Conservation (phyloP, 371 early-diverging fungal genomes). For the Circinella umbellata region DNA sequence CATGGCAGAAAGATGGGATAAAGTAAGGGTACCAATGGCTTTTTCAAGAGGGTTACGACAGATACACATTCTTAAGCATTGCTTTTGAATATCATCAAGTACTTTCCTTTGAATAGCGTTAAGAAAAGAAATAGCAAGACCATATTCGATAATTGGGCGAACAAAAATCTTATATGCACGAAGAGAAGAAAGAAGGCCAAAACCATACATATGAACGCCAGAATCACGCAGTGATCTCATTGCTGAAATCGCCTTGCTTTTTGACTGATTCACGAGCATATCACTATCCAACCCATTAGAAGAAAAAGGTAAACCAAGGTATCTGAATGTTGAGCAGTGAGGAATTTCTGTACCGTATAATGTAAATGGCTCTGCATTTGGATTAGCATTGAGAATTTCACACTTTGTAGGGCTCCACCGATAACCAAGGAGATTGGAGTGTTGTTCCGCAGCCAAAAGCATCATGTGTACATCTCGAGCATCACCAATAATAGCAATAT, state of each 20-base stretch:
- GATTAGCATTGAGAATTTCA: conserved; percentile 16
- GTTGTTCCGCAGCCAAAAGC: conserved; percentile 9
- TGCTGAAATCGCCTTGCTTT: conserved; percentile 3
- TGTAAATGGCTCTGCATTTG: not conserved
- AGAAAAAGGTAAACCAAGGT: conserved; percentile 18
- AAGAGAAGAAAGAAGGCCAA: conserved; percentile 11
- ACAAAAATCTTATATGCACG: conserved; percentile 17
- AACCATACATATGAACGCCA: conserved; percentile 16
- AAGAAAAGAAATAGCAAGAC: conserved; percentile 19
- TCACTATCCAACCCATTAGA: not conserved
- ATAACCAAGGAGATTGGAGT: conserved; percentile 22
- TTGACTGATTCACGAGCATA: not conserved
- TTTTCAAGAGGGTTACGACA: no score
- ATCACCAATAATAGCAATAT: conserved; percentile 31
- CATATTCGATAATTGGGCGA: conserved; percentile 27
- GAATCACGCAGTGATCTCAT: conserved; percentile 3
- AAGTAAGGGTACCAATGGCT: no score
- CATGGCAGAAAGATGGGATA: no score
- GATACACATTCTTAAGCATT: no score
- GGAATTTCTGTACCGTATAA: conserved; percentile 9
- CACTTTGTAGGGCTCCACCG: conserved; percentile 33
- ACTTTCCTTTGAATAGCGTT: no score
- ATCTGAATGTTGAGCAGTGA: not conserved
- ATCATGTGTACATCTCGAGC: conserved; percentile 4
- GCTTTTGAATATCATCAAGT: no score